Percentiles rank a stretch among this genome's conserved stretches.
These are phyloP conservation scores for Seiridium unicorne DNA, from an alignment of 2,329 filamentous ascomycete genomes.

Conservation along the genomic window DNA sequence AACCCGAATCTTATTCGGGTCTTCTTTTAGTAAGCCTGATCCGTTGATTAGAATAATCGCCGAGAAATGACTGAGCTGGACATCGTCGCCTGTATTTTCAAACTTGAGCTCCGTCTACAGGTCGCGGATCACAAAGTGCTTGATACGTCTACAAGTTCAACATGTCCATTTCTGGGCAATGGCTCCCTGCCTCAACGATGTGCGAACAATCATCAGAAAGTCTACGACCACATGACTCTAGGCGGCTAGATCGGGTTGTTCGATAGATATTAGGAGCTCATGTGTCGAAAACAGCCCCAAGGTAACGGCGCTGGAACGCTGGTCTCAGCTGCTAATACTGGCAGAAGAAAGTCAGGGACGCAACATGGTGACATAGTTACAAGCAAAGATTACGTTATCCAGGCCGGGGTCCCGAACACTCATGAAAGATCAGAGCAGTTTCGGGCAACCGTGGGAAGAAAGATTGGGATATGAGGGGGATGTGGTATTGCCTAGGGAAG, in stretches of 20 bases:
- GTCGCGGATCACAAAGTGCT: constrained; percentile 1
- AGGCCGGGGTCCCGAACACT: background rate
- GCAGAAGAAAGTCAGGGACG: background rate
- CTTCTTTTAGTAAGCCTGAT: too few relatives aligned
- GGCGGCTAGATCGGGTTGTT: constrained; percentile 1
- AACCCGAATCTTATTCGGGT: too few relatives aligned
- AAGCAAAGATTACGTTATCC: background rate
- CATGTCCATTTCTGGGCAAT: background rate
- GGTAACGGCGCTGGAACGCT: background rate
- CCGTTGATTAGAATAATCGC: too few relatives aligned
- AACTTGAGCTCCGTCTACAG: background rate
- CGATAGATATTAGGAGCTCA: background rate
- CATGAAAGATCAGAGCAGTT: background rate
- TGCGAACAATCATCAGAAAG: background rate
- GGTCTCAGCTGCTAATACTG: background rate
- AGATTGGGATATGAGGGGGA: background rate
- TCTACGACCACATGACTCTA: background rate
- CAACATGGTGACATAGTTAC: background rate
- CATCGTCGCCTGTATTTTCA: too few relatives aligned
- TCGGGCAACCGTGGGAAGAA: background rate
- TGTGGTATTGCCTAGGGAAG: background rate
- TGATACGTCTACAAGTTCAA: background rate
- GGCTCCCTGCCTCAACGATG: background rate
- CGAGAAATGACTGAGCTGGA: too few relatives aligned
- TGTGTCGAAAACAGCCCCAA: background rate